phyloP scores from a whole-genome alignment of 768 basidiomycete species.

The Xanthoconium purpureum region DNA sequence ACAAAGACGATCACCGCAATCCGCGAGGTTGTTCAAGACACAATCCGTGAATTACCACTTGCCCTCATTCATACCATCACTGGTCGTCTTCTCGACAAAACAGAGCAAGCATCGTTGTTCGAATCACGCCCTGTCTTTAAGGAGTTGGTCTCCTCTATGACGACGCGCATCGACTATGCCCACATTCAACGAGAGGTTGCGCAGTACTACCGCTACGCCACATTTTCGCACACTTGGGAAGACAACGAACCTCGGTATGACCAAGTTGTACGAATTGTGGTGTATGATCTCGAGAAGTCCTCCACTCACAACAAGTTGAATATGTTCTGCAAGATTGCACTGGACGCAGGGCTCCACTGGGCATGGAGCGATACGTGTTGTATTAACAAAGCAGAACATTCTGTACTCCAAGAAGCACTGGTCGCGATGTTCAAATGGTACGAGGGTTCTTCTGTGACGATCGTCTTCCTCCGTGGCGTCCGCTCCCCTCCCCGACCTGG shows the following conservation, averaged over 20 bases:
- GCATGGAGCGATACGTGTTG: too few species aligned
- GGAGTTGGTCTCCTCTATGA: conserved; percentile 10
- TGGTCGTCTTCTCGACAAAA: conserved; percentile 4
- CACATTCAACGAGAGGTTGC: background rate
- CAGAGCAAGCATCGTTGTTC: conserved; percentile 3
- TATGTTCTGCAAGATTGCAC: too few species aligned
- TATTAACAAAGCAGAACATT: background rate
- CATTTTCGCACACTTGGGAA: background rate
- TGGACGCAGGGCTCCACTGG: too few species aligned
- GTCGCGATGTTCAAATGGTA: background rate
- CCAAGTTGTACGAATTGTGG: too few species aligned
- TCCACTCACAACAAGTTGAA: background rate
- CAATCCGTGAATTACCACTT: background rate
- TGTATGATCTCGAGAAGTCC: too few species aligned
- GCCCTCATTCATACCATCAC: background rate
- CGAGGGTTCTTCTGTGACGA: background rate
- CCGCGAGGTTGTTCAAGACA: background rate
- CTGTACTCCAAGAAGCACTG: background rate
- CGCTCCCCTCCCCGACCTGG: too few species aligned
- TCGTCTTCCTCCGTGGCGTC: background rate
- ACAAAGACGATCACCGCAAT: background rate
- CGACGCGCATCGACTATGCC: background rate
- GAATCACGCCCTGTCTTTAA: background rate
- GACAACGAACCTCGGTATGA: background rate
- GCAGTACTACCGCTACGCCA: conserved; percentile 1